Percentiles rank a stretch among this genome's conserved stretches.
Evolutionary conservation across 768 basidiomycete species (phyloP).

Genomic region (Cyclocybe cylindracea): DNA sequence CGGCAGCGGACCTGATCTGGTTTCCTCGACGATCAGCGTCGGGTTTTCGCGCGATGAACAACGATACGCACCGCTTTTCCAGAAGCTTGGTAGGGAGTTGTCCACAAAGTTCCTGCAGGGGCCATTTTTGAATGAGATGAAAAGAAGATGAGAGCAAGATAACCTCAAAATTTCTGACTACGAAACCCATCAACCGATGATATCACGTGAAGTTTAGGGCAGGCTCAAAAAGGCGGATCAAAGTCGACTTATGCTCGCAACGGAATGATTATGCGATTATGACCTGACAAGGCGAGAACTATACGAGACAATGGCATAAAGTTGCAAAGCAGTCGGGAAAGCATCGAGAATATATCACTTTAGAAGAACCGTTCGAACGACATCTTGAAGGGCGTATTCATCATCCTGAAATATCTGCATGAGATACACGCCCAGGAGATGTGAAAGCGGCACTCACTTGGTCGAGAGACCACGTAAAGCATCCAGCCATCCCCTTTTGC

Average conservation of each 20-base stretch:
- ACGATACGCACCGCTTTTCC: conserved; percentile 52
- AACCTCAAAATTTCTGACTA: conserved; percentile 15
- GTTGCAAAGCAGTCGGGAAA: too few relatives aligned
- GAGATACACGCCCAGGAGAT: background rate
- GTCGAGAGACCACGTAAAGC: conserved; percentile 54
- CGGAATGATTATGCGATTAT: too few relatives aligned
- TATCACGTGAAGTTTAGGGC: conserved; percentile 9
- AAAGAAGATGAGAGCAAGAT: conserved; percentile 13
- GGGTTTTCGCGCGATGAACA: background rate
- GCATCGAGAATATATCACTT: too few relatives aligned
- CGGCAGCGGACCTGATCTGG: conserved; percentile 59
- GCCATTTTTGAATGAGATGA: conserved; percentile 41
- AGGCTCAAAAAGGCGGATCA: background rate
- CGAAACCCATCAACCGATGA: conserved; percentile 9
- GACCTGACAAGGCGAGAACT: too few relatives aligned
- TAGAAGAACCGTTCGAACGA: conserved; percentile 31
- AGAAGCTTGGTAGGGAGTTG: conserved; percentile 37
- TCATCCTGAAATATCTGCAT: conserved; percentile 35
- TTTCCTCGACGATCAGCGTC: background rate
- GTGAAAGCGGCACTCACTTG: conserved; percentile 33
- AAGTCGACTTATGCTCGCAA: too few relatives aligned
- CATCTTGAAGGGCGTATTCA: conserved; percentile 42
- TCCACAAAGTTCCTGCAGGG: conserved; percentile 67
- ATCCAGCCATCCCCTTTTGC: conserved; percentile 45
- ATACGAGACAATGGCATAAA: too few relatives aligned